Percentiles rank a stretch among this genome's conserved stretches.
phyloP scores from a whole-genome alignment of 1,284 basidiomycete species.

The Ustilago lituana region DNA sequence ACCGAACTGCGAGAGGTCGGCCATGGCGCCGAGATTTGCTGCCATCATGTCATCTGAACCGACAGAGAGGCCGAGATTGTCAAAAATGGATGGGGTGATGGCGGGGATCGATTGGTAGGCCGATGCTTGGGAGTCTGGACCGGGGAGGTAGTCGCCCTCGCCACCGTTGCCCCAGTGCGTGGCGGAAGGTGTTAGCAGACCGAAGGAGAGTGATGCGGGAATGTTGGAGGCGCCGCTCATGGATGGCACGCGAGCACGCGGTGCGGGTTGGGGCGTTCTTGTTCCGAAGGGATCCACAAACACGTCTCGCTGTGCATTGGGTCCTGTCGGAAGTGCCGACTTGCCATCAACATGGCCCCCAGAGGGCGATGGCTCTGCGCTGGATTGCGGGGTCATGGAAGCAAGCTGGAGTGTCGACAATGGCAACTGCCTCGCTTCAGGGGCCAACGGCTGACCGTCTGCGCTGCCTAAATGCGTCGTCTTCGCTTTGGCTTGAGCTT shows the following conservation, averaged over 20 bases:
- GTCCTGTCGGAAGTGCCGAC: neutral
- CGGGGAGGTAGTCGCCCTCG: constrained; percentile 25
- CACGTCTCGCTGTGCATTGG: neutral
- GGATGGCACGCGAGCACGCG: constrained; percentile 22
- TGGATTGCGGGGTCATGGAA: constrained; percentile 23
- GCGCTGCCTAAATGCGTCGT: constrained; percentile 7
- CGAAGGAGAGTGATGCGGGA: constrained; percentile 30
- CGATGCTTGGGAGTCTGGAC: constrained; percentile 26
- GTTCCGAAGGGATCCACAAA: constrained; percentile 19
- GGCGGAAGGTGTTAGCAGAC: constrained; percentile 31
- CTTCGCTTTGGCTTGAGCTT: constrained; percentile 4
- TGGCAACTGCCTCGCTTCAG: constrained; percentile 34
- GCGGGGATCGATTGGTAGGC: constrained; percentile 22
- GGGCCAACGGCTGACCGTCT: constrained; percentile 16
- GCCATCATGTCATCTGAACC: constrained; percentile 15
- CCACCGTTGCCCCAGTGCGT: constrained; percentile 11
- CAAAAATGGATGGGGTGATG: constrained; percentile 40
- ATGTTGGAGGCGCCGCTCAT: constrained; percentile 25
- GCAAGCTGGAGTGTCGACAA: constrained; percentile 45
- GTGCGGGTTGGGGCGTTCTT: constrained; percentile 25
- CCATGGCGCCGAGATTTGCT: constrained; percentile 3
- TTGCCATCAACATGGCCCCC: constrained; percentile 7
- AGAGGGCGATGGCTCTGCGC: constrained; percentile 28
- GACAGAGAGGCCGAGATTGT: constrained; percentile 24
- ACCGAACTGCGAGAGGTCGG: constrained; percentile 22